phyloP scores from a whole-genome alignment of 1,284 basidiomycete species.

The Irpex rosettiformis region DNA sequence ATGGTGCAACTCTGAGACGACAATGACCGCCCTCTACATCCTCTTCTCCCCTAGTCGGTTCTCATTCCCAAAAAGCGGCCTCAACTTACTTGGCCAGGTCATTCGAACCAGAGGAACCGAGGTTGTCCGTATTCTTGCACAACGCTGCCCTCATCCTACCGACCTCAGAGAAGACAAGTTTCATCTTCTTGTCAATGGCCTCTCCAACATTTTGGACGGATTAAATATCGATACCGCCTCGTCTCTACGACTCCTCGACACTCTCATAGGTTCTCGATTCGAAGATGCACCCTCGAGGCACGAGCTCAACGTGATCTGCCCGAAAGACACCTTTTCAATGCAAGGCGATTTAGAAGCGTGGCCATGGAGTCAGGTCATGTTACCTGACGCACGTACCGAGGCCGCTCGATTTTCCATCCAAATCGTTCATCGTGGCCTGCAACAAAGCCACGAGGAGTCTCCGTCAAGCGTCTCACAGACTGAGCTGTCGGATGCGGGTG shows the following conservation, averaged over 20 bases:
- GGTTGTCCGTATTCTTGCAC: neutral
- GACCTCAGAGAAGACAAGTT: neutral
- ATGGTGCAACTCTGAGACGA: neutral
- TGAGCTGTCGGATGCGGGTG: neutral
- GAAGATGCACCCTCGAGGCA: neutral
- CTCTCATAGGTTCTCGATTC: neutral
- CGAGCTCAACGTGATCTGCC: neutral
- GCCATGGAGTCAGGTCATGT: neutral
- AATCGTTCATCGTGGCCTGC: neutral
- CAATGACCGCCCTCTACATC: neutral
- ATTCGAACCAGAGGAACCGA: neutral
- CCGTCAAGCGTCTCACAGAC: too few species aligned
- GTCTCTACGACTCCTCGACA: neutral
- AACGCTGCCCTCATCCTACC: neutral
- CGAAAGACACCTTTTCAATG: neutral
- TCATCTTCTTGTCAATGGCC: neutral
- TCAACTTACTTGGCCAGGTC: neutral
- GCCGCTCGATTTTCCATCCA: neutral
- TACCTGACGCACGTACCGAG: neutral
- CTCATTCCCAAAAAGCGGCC: neutral
- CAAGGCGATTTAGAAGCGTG: neutral
- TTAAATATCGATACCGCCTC: neutral
- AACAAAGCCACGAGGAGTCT: too few species aligned
- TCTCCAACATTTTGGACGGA: neutral
- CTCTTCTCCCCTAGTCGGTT: neutral